A percentile compares a stretch with the other conserved stretches of the same genome.
These are phyloP conservation scores for Mangifera indica DNA, from an alignment of 345 rosid species.

Conservation along the genomic window DNA sequence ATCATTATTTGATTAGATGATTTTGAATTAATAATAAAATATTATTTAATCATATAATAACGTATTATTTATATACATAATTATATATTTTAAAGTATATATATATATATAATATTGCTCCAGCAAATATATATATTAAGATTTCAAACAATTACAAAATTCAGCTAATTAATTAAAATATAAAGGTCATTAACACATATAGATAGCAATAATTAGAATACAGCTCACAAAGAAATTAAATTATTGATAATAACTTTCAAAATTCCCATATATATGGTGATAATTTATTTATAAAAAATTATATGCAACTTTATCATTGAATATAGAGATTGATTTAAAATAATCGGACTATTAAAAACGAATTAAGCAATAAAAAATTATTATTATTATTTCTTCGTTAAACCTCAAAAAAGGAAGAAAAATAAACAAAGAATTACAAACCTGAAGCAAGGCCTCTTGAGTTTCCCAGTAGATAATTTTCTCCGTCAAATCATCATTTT, in stretches of 20 bases:
- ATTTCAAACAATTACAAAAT: not conserved
- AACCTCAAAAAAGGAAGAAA: too few species aligned
- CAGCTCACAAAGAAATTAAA: not conserved
- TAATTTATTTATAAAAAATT: too few species aligned
- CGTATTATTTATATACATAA: too few species aligned
- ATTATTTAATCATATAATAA: too few species aligned
- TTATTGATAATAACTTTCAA: not conserved
- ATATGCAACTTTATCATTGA: not conserved
- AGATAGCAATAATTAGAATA: not conserved
- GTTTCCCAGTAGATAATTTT: conserved; percentile 41
- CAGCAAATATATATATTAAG: too few species aligned
- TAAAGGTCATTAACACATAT: not conserved
- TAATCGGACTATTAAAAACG: not conserved
- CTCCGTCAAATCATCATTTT: conserved; percentile 1
- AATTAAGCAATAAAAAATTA: too few species aligned
- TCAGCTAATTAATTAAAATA: too few species aligned
- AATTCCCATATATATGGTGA: not conserved
- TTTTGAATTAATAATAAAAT: too few species aligned
- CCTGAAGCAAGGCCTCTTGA: conserved; percentile 50
- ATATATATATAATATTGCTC: too few species aligned
- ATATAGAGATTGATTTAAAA: not conserved
- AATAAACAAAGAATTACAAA: conserved; percentile 8
- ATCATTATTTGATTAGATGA: too few species aligned
- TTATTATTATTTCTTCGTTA: too few species aligned
- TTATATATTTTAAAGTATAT: too few species aligned